phyloP scores from a whole-genome alignment of 768 basidiomycete species.

The Trametes cubensis region DNA sequence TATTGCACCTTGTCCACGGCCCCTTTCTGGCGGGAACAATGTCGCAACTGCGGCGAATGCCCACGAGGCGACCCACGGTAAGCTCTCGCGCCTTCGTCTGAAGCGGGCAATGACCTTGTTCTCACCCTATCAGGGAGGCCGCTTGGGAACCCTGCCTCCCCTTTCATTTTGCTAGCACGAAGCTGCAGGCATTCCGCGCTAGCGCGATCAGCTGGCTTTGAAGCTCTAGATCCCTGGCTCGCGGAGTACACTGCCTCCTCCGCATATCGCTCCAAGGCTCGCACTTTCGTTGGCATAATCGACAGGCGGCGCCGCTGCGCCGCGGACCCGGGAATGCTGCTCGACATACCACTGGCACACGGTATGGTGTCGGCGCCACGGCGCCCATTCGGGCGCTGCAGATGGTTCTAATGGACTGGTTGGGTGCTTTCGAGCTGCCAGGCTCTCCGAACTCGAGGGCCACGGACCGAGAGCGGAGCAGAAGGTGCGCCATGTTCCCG shows the following conservation, averaged over 20 bases:
- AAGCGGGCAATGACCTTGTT: conserved; percentile 5
- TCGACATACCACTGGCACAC: no score
- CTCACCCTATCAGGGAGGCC: conserved; percentile 7
- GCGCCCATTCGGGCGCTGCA: no score
- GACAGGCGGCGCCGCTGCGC: not conserved
- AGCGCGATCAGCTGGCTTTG: not conserved
- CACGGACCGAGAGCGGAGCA: conserved; percentile 10
- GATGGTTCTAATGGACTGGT: no score
- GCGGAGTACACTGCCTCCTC: conserved; percentile 5
- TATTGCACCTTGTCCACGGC: conserved; percentile 11
- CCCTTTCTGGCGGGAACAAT: conserved; percentile 13
- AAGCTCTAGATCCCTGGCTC: not conserved
- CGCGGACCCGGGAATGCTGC: not conserved
- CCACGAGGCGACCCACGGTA: not conserved
- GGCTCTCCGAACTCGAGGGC: no score
- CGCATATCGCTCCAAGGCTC: conserved; percentile 1
- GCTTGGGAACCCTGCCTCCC: not conserved
- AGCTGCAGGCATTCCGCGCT: not conserved
- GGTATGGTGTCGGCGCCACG: no score
- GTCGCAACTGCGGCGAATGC: not conserved
- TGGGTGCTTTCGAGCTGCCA: no score
- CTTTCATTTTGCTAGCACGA: conserved; percentile 1
- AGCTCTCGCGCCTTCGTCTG: not conserved
- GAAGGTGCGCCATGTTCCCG: not conserved
- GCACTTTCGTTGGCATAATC: not conserved